phyloP scores from a whole-genome alignment of 2,329 filamentous ascomycete species.

The Pseudocercospora fuligena region DNA sequence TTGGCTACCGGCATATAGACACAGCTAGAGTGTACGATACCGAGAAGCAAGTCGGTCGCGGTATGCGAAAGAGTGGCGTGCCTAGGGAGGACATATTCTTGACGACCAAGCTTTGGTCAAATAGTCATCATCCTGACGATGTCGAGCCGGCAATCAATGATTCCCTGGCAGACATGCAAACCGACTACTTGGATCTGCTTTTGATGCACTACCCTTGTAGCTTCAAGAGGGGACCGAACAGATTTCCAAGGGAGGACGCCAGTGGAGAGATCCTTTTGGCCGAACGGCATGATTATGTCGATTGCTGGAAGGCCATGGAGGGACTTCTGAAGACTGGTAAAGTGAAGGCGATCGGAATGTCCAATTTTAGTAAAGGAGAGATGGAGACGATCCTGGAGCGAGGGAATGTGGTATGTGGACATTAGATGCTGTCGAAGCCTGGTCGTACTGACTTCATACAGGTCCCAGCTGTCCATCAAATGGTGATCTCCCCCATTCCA shows the following conservation, averaged over 20 bases:
- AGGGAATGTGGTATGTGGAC: conserved; percentile 15
- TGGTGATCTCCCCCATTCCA: conserved; percentile 40
- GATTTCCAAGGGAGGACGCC: conserved; percentile 17
- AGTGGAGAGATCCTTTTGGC: conserved; percentile 10
- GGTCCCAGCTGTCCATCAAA: conserved; percentile 45
- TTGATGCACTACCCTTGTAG: conserved; percentile 14
- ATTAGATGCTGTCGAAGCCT: not conserved
- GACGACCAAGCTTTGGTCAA: conserved; percentile 83
- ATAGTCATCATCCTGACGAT: conserved; percentile 63
- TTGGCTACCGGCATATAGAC: conserved; percentile 63
- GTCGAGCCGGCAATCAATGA: conserved; percentile 64
- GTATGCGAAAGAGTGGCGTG: conserved; percentile 72
- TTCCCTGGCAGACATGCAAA: conserved; percentile 72
- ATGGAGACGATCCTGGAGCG: conserved; percentile 52
- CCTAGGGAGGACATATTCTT: conserved; percentile 81
- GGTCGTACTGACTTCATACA: not conserved
- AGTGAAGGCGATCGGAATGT: conserved; percentile 55
- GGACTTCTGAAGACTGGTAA: conserved; percentile 56
- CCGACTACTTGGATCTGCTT: conserved; percentile 55
- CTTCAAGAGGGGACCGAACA: conserved; percentile 1
- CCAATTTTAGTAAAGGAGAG: conserved; percentile 54
- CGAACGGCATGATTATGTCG: conserved; percentile 58
- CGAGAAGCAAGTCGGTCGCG: conserved; percentile 82
- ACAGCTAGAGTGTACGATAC: conserved; percentile 70
- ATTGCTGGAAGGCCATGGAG: conserved; percentile 80